These are phyloP conservation scores for Hanseniaspora nectarophila DNA, from an alignment of 805 yeast species.

Conservation along the genomic window DNA sequence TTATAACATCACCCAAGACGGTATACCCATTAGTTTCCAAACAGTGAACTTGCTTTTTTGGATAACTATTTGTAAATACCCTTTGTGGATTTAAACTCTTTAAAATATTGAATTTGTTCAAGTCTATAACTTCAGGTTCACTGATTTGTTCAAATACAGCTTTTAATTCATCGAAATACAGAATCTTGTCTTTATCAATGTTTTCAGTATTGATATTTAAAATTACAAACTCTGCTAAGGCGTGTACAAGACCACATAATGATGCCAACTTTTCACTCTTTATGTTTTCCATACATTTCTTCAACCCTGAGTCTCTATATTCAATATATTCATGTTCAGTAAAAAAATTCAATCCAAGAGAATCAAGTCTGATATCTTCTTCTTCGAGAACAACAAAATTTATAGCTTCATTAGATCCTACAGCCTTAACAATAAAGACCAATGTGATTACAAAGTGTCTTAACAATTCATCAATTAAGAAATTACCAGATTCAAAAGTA, in stretches of 20 bases:
- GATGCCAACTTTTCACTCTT: background rate
- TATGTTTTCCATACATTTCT: background rate
- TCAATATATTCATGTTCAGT: slow-evolving; percentile 16
- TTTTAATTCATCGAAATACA: background rate
- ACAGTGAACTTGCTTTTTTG: background rate
- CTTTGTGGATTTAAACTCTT: background rate
- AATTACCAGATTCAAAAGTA: slow-evolving; percentile 20
- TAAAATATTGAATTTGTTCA: background rate
- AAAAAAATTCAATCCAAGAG: slow-evolving; percentile 14
- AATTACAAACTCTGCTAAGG: background rate
- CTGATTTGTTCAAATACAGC: background rate
- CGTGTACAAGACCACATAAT: background rate
- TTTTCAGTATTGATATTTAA: background rate
- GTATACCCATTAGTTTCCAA: background rate
- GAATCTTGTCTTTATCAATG: background rate
- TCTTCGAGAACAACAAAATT: slow-evolving; percentile 59
- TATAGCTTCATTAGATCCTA: slow-evolving; percentile 35
- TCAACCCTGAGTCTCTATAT: background rate
- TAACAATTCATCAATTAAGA: slow-evolving; percentile 40
- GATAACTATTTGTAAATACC: background rate
- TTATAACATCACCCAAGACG: background rate
- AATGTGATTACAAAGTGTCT: slow-evolving; percentile 42
- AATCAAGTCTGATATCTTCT: slow-evolving; percentile 42
- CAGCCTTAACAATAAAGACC: slow-evolving; percentile 41
- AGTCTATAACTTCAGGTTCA: too few relatives aligned